Evolutionary conservation across 805 yeast genomes (phyloP).

Genomic region (Cyberlindnera mycetangii): DNA sequence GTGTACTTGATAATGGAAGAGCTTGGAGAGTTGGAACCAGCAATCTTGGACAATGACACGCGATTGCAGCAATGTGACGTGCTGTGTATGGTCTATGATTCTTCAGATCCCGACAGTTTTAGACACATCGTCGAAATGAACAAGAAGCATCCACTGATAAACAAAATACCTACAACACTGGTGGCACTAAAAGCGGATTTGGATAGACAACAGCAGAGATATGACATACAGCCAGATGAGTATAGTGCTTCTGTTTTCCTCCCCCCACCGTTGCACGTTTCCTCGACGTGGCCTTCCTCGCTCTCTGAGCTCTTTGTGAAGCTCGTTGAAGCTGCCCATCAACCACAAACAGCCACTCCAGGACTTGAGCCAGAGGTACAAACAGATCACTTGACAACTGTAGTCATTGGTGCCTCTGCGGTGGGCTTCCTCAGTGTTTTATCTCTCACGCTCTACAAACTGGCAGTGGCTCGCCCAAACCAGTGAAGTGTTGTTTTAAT

Average conservation of each 20-base stretch:
- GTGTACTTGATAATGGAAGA: conserved; percentile 90
- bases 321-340: conserved; percentile 81
- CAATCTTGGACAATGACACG: conserved; percentile 65
- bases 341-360: conserved; percentile 76
- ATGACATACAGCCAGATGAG: conserved; percentile 82
- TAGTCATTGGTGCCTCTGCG: conserved; percentile 66
- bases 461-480: conserved; percentile 10
- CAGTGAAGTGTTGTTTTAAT: background rate
- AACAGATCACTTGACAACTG: conserved; percentile 45
- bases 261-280: conserved; percentile 85
- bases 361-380: conserved; percentile 65
- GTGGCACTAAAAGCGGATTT: conserved; percentile 94
- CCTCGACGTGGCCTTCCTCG: conserved; percentile 87
- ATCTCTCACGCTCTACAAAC: conserved; percentile 63
- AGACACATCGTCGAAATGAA: conserved; percentile 75
- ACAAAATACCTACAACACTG: conserved; percentile 74
- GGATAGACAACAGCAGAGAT: conserved; percentile 92
- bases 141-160: conserved; percentile 51
- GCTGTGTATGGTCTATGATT: conserved; percentile 84
- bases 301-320: conserved; percentile 81
- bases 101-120: conserved; percentile 94
- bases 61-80: conserved; percentile 87
- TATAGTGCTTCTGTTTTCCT: conserved; percentile 65
- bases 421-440: conserved; percentile 62
- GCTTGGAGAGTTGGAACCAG: conserved; percentile 81